Percentiles rank a stretch among this genome's conserved stretches.
Conservation (phyloP, 768 basidiomycete species). For the Hypsizygus marmoreus region DNA sequence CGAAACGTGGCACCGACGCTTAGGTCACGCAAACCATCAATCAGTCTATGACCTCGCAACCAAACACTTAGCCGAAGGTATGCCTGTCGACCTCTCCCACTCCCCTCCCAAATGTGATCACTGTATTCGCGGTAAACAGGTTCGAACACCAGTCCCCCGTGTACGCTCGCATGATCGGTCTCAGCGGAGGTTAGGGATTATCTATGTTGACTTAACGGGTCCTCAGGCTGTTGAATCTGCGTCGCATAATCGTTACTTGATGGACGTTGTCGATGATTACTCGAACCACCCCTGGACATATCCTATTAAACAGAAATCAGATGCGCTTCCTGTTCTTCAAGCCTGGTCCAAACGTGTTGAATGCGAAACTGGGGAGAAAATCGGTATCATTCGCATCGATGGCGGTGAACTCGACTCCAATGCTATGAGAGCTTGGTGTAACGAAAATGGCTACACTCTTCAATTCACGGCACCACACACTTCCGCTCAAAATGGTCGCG, state of each 20-base stretch:
- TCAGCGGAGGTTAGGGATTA: not conserved
- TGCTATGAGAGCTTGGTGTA: constrained; percentile 20
- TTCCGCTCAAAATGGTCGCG: constrained; percentile 36
- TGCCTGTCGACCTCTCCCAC: constrained; percentile 5
- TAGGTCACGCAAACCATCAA: constrained; percentile 30
- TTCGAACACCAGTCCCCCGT: constrained; percentile 4
- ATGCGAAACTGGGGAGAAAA: constrained; percentile 6
- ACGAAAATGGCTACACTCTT: constrained; percentile 10
- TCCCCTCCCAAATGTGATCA: not conserved
- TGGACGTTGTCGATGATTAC: not conserved
- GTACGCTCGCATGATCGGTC: not conserved
- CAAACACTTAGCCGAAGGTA: constrained; percentile 7
- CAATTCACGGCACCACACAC: constrained; percentile 32
- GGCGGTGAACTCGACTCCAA: constrained; percentile 24
- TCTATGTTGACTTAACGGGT: constrained; percentile 8
- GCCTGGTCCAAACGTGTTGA: constrained; percentile 1
- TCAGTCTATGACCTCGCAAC: constrained; percentile 21
- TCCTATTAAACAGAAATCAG: not conserved
- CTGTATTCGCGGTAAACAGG: constrained; percentile 13
- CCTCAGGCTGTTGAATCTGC: not conserved
- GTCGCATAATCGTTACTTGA: not conserved
- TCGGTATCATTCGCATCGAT: constrained; percentile 17
- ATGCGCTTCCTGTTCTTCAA: not conserved
- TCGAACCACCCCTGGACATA: not conserved
- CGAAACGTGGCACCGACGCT: constrained; percentile 27